Conservation (phyloP, 1,139 yeast species). For the Saccharomyces hybrid region DNA sequence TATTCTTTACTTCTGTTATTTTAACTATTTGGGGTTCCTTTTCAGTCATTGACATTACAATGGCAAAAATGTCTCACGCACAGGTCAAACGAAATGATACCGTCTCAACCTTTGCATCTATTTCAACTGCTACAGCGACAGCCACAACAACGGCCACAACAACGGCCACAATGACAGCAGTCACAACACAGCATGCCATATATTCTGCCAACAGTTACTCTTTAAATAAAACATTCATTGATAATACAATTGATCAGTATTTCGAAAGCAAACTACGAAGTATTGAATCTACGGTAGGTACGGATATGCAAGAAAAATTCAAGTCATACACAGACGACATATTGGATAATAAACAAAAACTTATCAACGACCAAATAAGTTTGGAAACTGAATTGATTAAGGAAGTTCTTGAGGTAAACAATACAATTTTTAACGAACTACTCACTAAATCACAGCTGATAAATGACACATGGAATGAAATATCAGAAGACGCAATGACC, state of each 20-base stretch:
- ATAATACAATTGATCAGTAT: constrained; percentile 2
- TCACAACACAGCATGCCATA: constrained; percentile 4
- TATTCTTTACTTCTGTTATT: constrained; percentile 8
- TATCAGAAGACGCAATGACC: constrained; percentile 10
- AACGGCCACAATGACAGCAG: not conserved
- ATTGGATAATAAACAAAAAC: not conserved
- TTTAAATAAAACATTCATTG: constrained; percentile 2
- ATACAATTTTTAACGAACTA: constrained; percentile 1
- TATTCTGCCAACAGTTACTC: constrained; percentile 1
- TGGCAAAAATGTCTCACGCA: not conserved
- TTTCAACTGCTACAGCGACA: constrained; percentile 2
- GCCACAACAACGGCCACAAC: not conserved
- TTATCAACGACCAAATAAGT: not conserved
- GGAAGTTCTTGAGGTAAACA: not conserved
- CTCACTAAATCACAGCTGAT: constrained; percentile 10
- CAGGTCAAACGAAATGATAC: not conserved
- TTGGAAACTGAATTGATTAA: not conserved
- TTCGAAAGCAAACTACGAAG: not conserved
- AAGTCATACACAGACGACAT: not conserved
- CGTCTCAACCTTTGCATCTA: not conserved
- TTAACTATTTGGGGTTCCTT: constrained; percentile 11
- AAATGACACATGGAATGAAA: constrained; percentile 11
- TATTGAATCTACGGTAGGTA: not conserved
- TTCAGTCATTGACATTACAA: constrained; percentile 4
- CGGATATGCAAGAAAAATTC: not conserved